These are phyloP conservation scores for Verbena officinalis DNA, from an alignment of 257 asterid species.

Conservation along the genomic window DNA sequence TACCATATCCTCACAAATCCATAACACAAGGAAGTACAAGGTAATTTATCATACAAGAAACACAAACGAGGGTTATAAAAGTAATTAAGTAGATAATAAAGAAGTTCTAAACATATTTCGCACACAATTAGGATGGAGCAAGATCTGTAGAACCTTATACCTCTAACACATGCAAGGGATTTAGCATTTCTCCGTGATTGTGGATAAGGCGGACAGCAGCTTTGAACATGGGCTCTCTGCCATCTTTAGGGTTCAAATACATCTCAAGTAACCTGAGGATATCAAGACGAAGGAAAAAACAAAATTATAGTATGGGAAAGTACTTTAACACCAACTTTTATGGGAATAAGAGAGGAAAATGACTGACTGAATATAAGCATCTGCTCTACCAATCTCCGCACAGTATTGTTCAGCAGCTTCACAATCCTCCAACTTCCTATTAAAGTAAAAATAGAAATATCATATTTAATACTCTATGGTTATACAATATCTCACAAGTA, in stretches of 20 bases:
- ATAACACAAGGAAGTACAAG: not conserved
- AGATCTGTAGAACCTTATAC: slow-evolving; percentile 38
- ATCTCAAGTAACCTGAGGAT: slow-evolving; percentile 81
- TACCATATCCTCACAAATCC: not conserved
- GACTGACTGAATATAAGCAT: slow-evolving; percentile 92
- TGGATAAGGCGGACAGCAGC: slow-evolving; percentile 96
- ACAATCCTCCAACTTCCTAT: slow-evolving; percentile 90
- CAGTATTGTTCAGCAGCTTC: slow-evolving; percentile 98
- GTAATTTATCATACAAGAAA: not conserved
- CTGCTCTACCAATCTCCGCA: slow-evolving; percentile 98
- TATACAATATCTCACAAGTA: not conserved
- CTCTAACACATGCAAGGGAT: slow-evolving; percentile 91
- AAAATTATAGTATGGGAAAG: slow-evolving; percentile 23
- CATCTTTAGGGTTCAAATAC: slow-evolving; percentile 94
- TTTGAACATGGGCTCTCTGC: slow-evolving; percentile 86
- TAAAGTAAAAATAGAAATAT: slow-evolving; percentile 14
- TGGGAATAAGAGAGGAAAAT: slow-evolving; percentile 33
- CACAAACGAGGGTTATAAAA: not conserved
- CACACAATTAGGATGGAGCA: slow-evolving; percentile 1
- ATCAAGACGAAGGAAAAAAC: slow-evolving; percentile 18
- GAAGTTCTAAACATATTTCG: not conserved
- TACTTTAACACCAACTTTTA: slow-evolving; percentile 23
- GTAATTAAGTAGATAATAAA: not conserved
- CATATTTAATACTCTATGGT: not conserved
- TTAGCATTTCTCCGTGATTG: slow-evolving; percentile 87